Base-by-base conservation (phyloP, 345 rosid species). In the Gossypium longicalyx region DNA sequence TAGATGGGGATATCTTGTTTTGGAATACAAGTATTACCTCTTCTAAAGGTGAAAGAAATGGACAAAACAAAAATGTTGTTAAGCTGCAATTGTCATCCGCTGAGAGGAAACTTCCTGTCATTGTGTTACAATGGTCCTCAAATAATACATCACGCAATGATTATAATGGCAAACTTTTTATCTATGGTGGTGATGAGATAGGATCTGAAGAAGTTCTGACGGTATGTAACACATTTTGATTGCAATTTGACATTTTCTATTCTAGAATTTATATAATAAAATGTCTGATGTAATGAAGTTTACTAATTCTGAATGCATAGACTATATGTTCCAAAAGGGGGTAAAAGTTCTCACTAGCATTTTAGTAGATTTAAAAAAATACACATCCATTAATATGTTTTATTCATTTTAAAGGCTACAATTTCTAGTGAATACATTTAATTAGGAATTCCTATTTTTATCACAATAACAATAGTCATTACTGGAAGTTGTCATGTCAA, bases 101-200 rank as follows among this genome's bases (percentile, higher is more conserved):
- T 70, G 87, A 82, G 65, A 84, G 82, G 87, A 88, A 90, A 82
- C 84, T 90, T 61, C 94, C 92, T 73, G 86, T 90, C 53, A 87
- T 90, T 75, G 87, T 88, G 71, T 81, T 90, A 67, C 89, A 83
- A 59, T 90, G 95, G 95, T 86, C 83, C 71, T 38, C 80, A 73
- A 74, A 74, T 79, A 70, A 80, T 62, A 78, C 75, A 77, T 86
- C 87, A 12, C 77, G 63, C 74, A 81, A 64, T 79, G 72, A 77
- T 60, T 70, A 78, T 72, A 75, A 86, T 45, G 91, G 95, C 59
- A 86, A 72, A 19, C 85, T 90, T 45, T 88, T 88, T 71, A 77
- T 87, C 77, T 88, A 88, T 81, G 92, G 95, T 72, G 95, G 95
- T 22, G 92, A 88, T 77, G 88, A 84, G 79, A 82, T 87, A 83